phyloP scores from a whole-genome alignment of 1,284 basidiomycete genomes.

The Cryptococcus jaspeensis region DNA sequence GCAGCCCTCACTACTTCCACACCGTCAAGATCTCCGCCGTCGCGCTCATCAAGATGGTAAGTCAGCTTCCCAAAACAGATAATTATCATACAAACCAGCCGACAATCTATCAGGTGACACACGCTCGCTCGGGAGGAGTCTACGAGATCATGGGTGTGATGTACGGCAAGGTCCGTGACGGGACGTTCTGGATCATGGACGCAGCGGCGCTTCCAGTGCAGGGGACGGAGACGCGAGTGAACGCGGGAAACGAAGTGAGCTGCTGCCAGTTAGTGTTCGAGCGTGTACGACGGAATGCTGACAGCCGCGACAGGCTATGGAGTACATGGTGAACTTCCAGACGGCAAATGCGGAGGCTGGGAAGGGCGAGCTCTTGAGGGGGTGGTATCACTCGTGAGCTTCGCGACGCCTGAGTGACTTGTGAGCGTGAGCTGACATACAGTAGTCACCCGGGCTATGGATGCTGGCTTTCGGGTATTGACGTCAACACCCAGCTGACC shows the following conservation, averaged over 20 bases:
- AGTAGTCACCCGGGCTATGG: conserved; percentile 86
- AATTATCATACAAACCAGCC: background rate
- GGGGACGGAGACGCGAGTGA: conserved; percentile 98
- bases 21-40: conserved; percentile 92
- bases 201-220: conserved; percentile 96
- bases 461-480: conserved; percentile 95
- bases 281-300: background rate
- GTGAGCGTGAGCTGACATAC: background rate
- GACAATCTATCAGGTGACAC: conserved; percentile 70
- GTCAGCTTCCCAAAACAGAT: conserved; percentile 11
- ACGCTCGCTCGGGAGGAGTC: conserved; percentile 92
- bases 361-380: conserved; percentile 82
- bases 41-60: conserved; percentile 96
- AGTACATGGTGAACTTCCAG: conserved; percentile 97
- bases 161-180: conserved; percentile 91
- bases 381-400: conserved; percentile 90
- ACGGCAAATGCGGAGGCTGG: conserved; percentile 74
- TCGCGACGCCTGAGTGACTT: background rate
- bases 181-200: conserved; percentile 88
- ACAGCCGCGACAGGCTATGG: conserved; percentile 63
- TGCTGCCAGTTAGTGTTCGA: background rate
- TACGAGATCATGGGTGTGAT: conserved; percentile 99
- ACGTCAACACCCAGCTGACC: conserved; percentile 91
- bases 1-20: conserved; percentile 86
- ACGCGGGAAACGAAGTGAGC: conserved; percentile 76